These are phyloP conservation scores for Nakazawaea ernobii DNA, from an alignment of 805 yeast species.

Conservation along the genomic window DNA sequence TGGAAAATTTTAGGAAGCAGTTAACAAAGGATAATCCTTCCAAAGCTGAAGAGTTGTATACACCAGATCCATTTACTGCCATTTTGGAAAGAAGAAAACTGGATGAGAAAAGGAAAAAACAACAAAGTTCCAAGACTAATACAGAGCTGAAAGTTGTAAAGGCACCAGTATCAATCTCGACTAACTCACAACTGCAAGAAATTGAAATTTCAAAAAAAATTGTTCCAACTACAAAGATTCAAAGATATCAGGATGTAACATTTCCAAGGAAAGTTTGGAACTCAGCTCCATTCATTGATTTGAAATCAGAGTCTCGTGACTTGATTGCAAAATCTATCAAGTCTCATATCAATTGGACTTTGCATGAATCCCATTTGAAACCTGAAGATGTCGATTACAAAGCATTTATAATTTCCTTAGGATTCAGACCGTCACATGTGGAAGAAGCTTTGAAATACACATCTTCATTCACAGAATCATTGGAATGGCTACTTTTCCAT, in stretches of 20 bases:
- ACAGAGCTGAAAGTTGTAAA: conserved; percentile 46
- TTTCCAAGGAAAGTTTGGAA: conserved; percentile 65
- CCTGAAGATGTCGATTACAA: conserved; percentile 5
- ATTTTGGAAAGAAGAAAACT: conserved; percentile 50
- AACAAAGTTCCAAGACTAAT: conserved; percentile 36
- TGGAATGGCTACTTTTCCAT: conserved; percentile 80
- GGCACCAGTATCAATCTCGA: conserved; percentile 36
- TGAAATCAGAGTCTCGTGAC: conserved; percentile 57
- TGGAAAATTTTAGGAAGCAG: conserved; percentile 56
- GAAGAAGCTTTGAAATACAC: conserved; percentile 66
- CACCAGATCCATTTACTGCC: conserved; percentile 72
- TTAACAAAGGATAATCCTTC: conserved; percentile 39
- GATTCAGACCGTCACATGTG: conserved; percentile 67
- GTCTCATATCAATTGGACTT: conserved; percentile 52
- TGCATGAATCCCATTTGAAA: conserved; percentile 14
- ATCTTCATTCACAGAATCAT: conserved; percentile 39
- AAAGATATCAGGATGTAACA: conserved; percentile 11
- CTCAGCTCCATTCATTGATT: conserved; percentile 58
- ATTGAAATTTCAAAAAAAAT: conserved; percentile 4
- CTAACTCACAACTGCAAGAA: conserved; percentile 20
- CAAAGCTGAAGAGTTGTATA: conserved; percentile 48
- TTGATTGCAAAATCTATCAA: conserved; percentile 57
- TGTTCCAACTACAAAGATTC: conserved; percentile 8
- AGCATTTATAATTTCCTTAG: conserved; percentile 32
- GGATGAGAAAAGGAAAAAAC: conserved; percentile 38